Evolutionary conservation across 176 grass and related monocot species (phyloP).

Genomic region (Puya raimondii): DNA sequence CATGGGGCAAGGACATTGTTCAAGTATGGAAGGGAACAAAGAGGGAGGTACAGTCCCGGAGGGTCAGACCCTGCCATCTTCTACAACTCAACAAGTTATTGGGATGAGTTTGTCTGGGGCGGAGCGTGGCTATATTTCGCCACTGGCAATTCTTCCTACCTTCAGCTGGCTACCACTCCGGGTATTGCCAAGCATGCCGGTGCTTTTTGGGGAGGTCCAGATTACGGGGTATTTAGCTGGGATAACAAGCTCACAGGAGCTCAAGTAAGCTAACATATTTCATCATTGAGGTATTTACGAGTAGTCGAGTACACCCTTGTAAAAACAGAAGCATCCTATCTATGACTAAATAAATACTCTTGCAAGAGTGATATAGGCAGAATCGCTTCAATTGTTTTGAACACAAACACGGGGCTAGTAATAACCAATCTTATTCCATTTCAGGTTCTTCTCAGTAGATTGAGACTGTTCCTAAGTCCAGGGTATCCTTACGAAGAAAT

Average conservation of each 20-base stretch:
- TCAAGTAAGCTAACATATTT: conserved; percentile 50
- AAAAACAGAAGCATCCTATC: too few species aligned
- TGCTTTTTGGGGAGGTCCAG: conserved; percentile 65
- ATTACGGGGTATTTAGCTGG: conserved; percentile 90
- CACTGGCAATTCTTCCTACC: conserved; percentile 77
- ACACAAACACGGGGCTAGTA: too few species aligned
- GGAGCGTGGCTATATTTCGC: conserved; percentile 88
- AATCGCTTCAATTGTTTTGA: too few species aligned
- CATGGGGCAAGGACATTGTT: conserved; percentile 68
- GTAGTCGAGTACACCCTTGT: too few species aligned
- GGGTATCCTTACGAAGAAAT: conserved; percentile 97
- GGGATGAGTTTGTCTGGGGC: conserved; percentile 90
- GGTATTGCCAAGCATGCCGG: conserved; percentile 80
- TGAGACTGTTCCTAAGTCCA: conserved; percentile 79
- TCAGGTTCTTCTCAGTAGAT: conserved; percentile 85
- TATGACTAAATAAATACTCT: too few species aligned
- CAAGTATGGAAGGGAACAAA: conserved; percentile 61
- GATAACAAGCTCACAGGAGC: conserved; percentile 88
- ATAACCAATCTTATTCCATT: conserved; percentile 8
- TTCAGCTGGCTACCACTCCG: conserved; percentile 59
- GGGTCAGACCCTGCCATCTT: conserved; percentile 66
- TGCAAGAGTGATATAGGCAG: too few species aligned
- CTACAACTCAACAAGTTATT: conserved; percentile 91
- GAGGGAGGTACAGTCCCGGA: conserved; percentile 58
- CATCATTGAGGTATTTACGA: not conserved